Conservation (phyloP, 129 eudicot genomes). For the Lactuca sativa region DNA sequence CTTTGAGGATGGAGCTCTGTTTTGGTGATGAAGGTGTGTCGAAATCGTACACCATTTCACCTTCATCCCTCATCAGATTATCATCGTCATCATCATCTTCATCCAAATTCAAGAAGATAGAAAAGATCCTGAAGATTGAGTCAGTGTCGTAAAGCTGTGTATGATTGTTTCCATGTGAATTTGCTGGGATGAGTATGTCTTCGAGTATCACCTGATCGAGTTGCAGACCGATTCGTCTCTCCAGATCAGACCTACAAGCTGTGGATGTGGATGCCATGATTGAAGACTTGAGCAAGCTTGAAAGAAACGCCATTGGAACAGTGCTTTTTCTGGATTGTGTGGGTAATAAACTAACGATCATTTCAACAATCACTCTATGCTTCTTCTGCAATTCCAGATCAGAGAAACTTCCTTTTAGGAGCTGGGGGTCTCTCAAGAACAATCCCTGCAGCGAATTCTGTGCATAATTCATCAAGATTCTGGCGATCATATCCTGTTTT, state of each 20-base stretch:
- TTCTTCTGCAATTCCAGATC: conserved; percentile 74
- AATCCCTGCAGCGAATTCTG: conserved; percentile 80
- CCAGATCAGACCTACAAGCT: conserved; percentile 87
- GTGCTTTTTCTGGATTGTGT: conserved; percentile 80
- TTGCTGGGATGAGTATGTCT: conserved; percentile 80
- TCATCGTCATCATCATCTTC: conserved; percentile 90
- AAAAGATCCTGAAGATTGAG: conserved; percentile 77
- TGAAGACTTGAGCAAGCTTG: conserved; percentile 78
- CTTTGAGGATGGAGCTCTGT: conserved; percentile 86
- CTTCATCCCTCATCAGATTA: conserved; percentile 59
- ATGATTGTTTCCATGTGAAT: conserved; percentile 59
- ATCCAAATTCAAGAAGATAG: conserved; percentile 84
- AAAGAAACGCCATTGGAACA: conserved; percentile 95
- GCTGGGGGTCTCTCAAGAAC: conserved; percentile 53
- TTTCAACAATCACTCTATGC: conserved; percentile 71
- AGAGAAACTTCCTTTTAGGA: conserved; percentile 47
- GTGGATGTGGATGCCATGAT: conserved; percentile 64
- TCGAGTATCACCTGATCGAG: conserved; percentile 95
- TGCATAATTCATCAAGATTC: conserved; percentile 78
- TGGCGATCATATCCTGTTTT: conserved; percentile 81
- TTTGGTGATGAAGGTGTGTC: conserved; percentile 92
- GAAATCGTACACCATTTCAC: conserved; percentile 77
- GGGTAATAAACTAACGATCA: conserved; percentile 71
- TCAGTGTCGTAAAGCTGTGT: conserved; percentile 73
- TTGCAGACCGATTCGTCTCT: conserved; percentile 90